Evolutionary conservation across 2,329 filamentous ascomycete species (phyloP).

Genomic region (Aspergillus glaucus): DNA sequence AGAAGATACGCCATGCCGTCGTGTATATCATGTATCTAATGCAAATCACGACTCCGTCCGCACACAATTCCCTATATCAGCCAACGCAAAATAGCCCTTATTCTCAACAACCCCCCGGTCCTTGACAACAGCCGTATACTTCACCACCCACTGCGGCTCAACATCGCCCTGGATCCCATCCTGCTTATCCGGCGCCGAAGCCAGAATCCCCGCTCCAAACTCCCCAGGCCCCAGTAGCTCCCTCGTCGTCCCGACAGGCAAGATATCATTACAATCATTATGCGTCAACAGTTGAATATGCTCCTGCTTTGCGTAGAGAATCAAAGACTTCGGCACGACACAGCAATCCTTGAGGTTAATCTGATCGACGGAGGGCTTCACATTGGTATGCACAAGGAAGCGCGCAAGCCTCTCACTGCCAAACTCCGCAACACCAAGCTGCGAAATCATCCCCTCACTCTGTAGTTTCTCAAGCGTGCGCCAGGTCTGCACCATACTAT

Average conservation of each 20-base stretch:
- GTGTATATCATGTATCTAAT: neutral
- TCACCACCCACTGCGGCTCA: constrained; percentile 86
- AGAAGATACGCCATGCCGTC: constrained; percentile 19
- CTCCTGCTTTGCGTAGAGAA: constrained; percentile 74
- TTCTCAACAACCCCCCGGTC: constrained; percentile 95
- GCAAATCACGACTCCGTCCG: constrained; percentile 19
- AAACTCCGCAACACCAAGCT: constrained; percentile 85
- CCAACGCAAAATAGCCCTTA: constrained; percentile 92
- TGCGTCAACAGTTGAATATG: constrained; percentile 86
- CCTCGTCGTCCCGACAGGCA: constrained; percentile 76
- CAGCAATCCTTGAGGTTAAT: constrained; percentile 96
- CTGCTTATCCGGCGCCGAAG: constrained; percentile 47
- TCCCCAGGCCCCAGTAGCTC: constrained; percentile 71
- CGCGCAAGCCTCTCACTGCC: constrained; percentile 73
- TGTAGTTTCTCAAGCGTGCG: constrained; percentile 66
- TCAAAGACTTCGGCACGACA: constrained; percentile 82
- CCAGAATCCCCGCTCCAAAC: constrained; percentile 69
- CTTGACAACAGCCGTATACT: constrained; percentile 92
- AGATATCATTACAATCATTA: constrained; percentile 85
- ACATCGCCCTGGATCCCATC: constrained; percentile 67
- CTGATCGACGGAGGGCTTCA: constrained; percentile 81
- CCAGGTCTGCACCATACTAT: constrained; percentile 62
- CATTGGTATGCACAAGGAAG: constrained; percentile 64
- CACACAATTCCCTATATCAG: constrained; percentile 56
- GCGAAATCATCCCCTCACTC: constrained; percentile 61